Evolutionary conservation across 345 rosid genomes (phyloP), one percentile per base, ranked within the genome.

Genomic region (Trapa incisa): DNA sequence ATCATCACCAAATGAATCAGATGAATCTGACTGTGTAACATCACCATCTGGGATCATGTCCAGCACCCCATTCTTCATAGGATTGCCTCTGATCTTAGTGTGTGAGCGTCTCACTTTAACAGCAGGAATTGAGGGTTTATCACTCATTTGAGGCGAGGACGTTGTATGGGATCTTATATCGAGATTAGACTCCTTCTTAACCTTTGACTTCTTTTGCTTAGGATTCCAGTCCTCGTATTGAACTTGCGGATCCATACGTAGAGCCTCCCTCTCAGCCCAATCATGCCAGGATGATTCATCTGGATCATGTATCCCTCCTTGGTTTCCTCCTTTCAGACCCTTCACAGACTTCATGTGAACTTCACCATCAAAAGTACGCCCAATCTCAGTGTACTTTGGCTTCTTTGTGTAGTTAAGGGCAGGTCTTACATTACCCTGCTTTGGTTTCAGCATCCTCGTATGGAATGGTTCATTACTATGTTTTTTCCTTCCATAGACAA

Each of bases 21-120:
- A 85, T 32, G 98, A 87, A 70, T 90, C 96, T 3, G 96, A 85
- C 72, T 93, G 96, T 38, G 97, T 90, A 74, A 87, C 97, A 73
- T 93, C 92, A 64, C 76, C 78, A 78, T 70, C 78, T 53, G 35
- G 54, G 66, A 70, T 67, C 75, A 75, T 66, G 63, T 76, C 79
- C 81, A 53, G 73, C 79, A 66, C 82, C 86, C 81, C 84, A 71
- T 85, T 89, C 76, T 81, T 89, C 32, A 76, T 67, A 47, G 72
- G 71, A 68, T 72, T 80, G 65, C 79, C 82, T 76, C 85, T 85
- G 42, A 73, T 74, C 84, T 83, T 89, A 77, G 76, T 92, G 75
- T 72, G 79, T 56, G 84, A 68, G 64, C 78, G 80, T 71, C 80
- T 84, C 75, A 73, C 80, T 72, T 80, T 83, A 69, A 76, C 73